Percentiles rank a stretch among this genome's conserved stretches.
Evolutionary conservation across 257 asterid genomes (phyloP).

Genomic region (Gentiana macrophylla): DNA sequence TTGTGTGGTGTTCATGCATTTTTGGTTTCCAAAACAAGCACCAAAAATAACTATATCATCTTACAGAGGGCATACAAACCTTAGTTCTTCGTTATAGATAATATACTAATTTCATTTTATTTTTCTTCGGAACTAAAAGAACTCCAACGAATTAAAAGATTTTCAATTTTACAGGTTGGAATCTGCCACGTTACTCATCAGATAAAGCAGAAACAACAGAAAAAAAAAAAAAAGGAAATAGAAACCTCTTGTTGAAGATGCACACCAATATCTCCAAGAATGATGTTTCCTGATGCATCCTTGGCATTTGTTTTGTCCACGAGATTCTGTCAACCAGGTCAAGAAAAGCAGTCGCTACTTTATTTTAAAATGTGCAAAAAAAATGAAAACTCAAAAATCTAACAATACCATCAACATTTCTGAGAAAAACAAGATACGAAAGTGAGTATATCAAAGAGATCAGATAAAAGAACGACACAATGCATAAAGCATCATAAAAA

Average conservation of each 20-base stretch:
- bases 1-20: too few relatives aligned
- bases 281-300: constrained; percentile 82
- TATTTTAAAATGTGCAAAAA: neutral
- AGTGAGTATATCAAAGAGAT: too few relatives aligned
- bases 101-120: too few relatives aligned
- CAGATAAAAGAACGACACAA: neutral
- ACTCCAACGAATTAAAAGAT: neutral
- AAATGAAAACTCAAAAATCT: neutral
- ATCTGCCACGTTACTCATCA: too few relatives aligned
- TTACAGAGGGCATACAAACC: too few relatives aligned
- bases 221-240: constrained; percentile 1
- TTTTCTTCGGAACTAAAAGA: too few relatives aligned
- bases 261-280: constrained; percentile 84
- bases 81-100: too few relatives aligned
- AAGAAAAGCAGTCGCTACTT: neutral
- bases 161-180: neutral
- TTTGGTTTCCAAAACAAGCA: too few relatives aligned
- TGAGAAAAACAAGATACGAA: too few relatives aligned
- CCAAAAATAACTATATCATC: too few relatives aligned
- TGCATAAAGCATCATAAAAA: neutral
- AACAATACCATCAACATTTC: too few relatives aligned
- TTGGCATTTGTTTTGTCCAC: constrained; percentile 66
- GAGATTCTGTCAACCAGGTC: constrained; percentile 39
- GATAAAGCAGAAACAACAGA: constrained; percentile 1
- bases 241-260: constrained; percentile 84